Evolutionary conservation across 768 basidiomycete species (phyloP).

Genomic region (Suillus brevipes): DNA sequence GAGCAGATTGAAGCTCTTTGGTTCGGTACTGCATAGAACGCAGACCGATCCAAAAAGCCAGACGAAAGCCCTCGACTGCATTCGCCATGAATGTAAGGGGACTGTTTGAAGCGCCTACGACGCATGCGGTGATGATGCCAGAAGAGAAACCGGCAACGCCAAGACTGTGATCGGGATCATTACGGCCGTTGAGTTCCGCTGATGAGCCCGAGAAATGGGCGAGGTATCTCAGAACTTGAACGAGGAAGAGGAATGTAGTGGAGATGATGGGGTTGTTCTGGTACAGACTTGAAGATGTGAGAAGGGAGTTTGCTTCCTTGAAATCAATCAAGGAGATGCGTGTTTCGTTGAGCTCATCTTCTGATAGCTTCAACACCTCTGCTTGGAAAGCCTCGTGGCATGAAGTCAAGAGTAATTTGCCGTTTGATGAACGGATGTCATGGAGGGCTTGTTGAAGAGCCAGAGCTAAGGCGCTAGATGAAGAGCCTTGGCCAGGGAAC

Average conservation of each 20-base stretch:
- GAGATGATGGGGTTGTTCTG: conserved; percentile 49
- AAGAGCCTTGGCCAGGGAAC: conserved; percentile 58
- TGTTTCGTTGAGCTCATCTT: conserved; percentile 32
- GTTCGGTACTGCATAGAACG: conserved; percentile 39
- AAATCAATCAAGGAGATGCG: conserved; percentile 50
- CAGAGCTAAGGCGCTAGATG: conserved; percentile 31
- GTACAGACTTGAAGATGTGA: conserved; percentile 39
- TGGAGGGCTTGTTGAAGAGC: conserved; percentile 40
- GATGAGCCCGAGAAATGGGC: conserved; percentile 33
- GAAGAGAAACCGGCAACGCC: conserved; percentile 58
- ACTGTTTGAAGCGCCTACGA: conserved; percentile 45
- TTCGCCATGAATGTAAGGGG: conserved; percentile 42
- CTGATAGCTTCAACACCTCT: conserved; percentile 50
- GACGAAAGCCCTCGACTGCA: conserved; percentile 48
- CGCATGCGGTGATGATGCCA: conserved; percentile 54
- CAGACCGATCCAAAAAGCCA: conserved; percentile 54
- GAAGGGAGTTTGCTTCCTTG: conserved; percentile 36
- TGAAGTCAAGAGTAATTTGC: conserved; percentile 47
- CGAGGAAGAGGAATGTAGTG: conserved; percentile 47
- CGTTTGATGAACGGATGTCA: conserved; percentile 43
- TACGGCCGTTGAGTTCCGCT: conserved; percentile 10
- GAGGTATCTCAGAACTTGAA: conserved; percentile 56
- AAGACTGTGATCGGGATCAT: conserved; percentile 34
- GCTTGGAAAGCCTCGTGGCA: conserved; percentile 50
- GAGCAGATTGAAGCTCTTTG: conserved; percentile 8